phyloP scores from a whole-genome alignment of 768 basidiomycete species.

The Pulveroboletus sp. region DNA sequence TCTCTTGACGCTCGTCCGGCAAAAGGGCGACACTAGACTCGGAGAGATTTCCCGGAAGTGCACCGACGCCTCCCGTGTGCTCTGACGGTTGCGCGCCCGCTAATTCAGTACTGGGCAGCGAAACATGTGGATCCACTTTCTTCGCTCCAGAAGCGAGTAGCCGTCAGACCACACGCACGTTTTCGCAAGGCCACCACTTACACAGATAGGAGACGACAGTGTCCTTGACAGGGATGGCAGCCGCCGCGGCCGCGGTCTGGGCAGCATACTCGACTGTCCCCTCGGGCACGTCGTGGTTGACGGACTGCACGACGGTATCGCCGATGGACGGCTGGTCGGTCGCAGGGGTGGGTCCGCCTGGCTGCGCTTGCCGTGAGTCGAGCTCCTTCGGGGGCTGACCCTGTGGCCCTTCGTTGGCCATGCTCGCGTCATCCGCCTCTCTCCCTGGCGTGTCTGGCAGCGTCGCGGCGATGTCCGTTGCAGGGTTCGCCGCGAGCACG shows the following conservation, averaged over 20 bases:
- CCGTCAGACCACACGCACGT: slow-evolving; percentile 4
- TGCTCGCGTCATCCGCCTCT: background rate
- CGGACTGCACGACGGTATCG: background rate
- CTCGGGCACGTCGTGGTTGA: slow-evolving; percentile 1
- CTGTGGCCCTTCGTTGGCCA: background rate
- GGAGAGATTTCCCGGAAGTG: slow-evolving; percentile 42
- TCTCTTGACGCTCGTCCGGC: slow-evolving; percentile 41
- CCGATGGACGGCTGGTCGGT: background rate
- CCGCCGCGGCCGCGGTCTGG: background rate
- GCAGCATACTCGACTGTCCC: background rate
- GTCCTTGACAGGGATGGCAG: background rate
- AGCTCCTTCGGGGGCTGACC: background rate
- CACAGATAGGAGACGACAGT: slow-evolving; percentile 4
- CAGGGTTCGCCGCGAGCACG: slow-evolving; percentile 10
- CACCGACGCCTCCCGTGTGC: slow-evolving; percentile 40
- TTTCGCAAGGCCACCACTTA: slow-evolving; percentile 3
- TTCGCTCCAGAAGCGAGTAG: slow-evolving; percentile 4
- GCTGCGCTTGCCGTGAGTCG: slow-evolving; percentile 1
- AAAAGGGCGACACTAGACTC: slow-evolving; percentile 46
- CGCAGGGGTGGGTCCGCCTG: background rate
- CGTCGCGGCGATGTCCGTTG: slow-evolving; percentile 3
- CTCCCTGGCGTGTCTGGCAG: background rate
- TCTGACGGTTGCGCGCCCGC: slow-evolving; percentile 31
- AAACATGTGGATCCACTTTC: slow-evolving; percentile 4
- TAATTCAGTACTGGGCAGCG: slow-evolving; percentile 35